Evolutionary conservation across 2,329 filamentous ascomycete genomes (phyloP).

Genomic region (Pyrenophora seminiperda): DNA sequence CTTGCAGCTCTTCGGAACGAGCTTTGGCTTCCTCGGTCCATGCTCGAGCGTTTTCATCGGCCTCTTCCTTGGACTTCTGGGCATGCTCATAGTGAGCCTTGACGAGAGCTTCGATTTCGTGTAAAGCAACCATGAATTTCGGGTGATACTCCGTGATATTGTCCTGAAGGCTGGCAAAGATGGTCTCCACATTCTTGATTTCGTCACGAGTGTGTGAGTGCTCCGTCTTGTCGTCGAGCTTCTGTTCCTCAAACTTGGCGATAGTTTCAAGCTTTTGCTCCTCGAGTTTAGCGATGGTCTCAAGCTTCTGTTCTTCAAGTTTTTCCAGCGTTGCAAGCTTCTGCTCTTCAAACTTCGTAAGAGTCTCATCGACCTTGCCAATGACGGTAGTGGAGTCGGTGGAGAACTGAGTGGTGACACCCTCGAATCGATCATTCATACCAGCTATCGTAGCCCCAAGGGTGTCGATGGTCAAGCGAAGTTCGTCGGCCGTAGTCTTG

Average conservation of each 20-base stretch:
- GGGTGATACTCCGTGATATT: constrained; percentile 84
- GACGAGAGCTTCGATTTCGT: constrained; percentile 82
- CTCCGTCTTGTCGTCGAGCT: constrained; percentile 73
- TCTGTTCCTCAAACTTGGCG: constrained; percentile 75
- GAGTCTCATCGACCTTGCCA: constrained; percentile 78
- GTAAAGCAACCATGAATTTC: constrained; percentile 82
- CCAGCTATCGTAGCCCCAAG: constrained; percentile 67
- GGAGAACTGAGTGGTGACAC: constrained; percentile 83
- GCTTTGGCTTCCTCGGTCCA: constrained; percentile 53
- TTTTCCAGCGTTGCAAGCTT: constrained; percentile 79
- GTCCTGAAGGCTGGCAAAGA: constrained; percentile 76
- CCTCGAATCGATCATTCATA: constrained; percentile 68
- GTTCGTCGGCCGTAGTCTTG: constrained; percentile 82
- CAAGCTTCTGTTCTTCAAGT: constrained; percentile 49
- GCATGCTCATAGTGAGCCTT: constrained; percentile 88
- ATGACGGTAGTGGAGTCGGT: constrained; percentile 88
- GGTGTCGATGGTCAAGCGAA: constrained; percentile 83
- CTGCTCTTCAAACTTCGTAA: constrained; percentile 74
- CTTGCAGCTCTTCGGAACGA: constrained; percentile 51
- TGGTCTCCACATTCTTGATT: constrained; percentile 73
- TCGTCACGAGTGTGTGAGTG: constrained; percentile 84
- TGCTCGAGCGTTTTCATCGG: constrained; percentile 50
- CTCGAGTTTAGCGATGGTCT: constrained; percentile 75
- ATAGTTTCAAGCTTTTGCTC: constrained; percentile 67
- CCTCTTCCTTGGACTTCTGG: constrained; percentile 60